Conservation (phyloP, 208 protist species). For the Leishmania major region DNA sequence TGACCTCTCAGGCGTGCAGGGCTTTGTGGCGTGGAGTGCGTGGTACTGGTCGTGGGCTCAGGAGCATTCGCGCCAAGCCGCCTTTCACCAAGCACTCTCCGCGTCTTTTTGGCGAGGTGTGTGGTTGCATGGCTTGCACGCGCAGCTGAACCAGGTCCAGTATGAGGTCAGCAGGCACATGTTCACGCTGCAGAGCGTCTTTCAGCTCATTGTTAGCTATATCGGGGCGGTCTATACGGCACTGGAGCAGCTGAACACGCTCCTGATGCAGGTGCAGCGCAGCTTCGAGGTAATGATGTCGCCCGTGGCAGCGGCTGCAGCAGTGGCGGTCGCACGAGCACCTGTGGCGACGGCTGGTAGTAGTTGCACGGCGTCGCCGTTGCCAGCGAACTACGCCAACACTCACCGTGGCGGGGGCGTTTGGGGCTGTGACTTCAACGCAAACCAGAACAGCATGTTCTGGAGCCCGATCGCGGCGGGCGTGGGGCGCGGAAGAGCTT, state of each 20-base stretch:
- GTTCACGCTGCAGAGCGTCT: slow-evolving; percentile 46
- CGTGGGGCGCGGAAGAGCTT: not conserved
- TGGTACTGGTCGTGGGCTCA: slow-evolving; percentile 81
- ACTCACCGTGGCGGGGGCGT: not conserved
- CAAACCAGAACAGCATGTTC: slow-evolving; percentile 23
- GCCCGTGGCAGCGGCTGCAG: slow-evolving; percentile 28
- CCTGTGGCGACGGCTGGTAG: not conserved
- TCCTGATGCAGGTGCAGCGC: slow-evolving; percentile 37
- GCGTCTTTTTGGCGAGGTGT: slow-evolving; percentile 43
- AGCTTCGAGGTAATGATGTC: slow-evolving; percentile 37
- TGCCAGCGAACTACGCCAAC: not conserved
- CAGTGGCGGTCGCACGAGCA: slow-evolving; percentile 1
- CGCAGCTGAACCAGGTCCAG: slow-evolving; percentile 22
- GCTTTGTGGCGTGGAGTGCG: slow-evolving; percentile 55
- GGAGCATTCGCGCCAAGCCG: slow-evolving; percentile 41
- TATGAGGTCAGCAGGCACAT: slow-evolving; percentile 48
- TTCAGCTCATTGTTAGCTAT: slow-evolving; percentile 55
- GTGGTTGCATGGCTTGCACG: slow-evolving; percentile 24
- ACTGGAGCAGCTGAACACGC: slow-evolving; percentile 53
- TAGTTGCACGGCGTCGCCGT: not conserved
- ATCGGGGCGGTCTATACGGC: slow-evolving; percentile 52
- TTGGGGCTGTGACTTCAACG: slow-evolving; percentile 6
- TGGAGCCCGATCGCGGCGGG: slow-evolving; percentile 21
- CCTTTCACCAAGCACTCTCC: slow-evolving; percentile 48
- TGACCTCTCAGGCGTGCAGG: slow-evolving; percentile 59